Evolutionary conservation across 2,329 filamentous ascomycete genomes (phyloP).

Genomic region (Lasiodiplodia gonubiensis): DNA sequence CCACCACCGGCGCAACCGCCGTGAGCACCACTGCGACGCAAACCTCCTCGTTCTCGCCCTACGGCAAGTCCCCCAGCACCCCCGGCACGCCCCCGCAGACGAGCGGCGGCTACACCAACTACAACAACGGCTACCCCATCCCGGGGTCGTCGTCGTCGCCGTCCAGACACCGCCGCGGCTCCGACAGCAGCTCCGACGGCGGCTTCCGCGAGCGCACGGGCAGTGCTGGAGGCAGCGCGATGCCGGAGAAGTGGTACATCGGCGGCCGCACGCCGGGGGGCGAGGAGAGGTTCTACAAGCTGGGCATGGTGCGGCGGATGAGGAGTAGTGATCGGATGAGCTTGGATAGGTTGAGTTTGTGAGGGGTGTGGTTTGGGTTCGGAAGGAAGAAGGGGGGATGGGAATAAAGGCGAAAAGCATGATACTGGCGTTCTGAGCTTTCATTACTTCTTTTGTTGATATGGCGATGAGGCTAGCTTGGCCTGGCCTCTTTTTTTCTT

Average conservation of each 20-base stretch:
- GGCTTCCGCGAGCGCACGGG: slow-evolving; percentile 69
- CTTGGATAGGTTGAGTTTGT: slow-evolving; percentile 76
- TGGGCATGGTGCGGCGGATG: slow-evolving; percentile 75
- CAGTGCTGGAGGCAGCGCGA: slow-evolving; percentile 66
- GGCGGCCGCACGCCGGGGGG: slow-evolving; percentile 75
- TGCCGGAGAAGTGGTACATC: slow-evolving; percentile 80
- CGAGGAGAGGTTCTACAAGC: slow-evolving; percentile 82
- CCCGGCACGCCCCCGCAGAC: slow-evolving; percentile 30
- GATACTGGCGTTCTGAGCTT: neutral
- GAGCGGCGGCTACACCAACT: too few species aligned
- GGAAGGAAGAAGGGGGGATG: neutral
- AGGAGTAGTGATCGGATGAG: slow-evolving; percentile 77
- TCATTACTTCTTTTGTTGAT: neutral
- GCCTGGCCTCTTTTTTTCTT: too few species aligned
- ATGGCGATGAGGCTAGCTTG: neutral
- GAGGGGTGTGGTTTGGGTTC: slow-evolving; percentile 44
- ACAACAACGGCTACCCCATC: slow-evolving; percentile 24
- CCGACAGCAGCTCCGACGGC: slow-evolving; percentile 76
- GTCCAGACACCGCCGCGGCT: slow-evolving; percentile 62
- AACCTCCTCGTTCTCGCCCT: slow-evolving; percentile 41
- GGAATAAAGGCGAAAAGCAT: neutral
- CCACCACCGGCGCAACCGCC: neutral
- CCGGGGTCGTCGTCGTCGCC: neutral
- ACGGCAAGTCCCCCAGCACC: slow-evolving; percentile 25
- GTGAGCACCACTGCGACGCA: slow-evolving; percentile 38